A percentile compares a stretch with the other conserved stretches of the same genome.
These are phyloP conservation scores for Kodamaea plutei DNA, from an alignment of 1,139 yeast species.

Conservation along the genomic window DNA sequence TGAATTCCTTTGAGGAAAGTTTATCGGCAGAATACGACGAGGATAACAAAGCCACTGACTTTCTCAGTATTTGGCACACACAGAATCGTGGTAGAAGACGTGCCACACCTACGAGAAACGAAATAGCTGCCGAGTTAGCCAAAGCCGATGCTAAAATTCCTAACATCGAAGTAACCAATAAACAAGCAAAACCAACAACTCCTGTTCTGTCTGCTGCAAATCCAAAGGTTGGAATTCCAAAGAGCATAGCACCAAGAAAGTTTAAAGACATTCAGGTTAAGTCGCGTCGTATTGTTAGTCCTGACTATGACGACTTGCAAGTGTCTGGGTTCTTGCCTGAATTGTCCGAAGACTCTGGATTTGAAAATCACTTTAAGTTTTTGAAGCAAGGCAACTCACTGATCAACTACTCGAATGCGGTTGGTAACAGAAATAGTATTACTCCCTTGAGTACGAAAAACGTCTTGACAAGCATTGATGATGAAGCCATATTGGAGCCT, in stretches of 20 bases:
- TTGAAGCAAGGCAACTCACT: constrained; percentile 18
- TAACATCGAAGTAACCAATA: too few species aligned
- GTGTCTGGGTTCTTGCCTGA: constrained; percentile 44
- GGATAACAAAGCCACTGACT: constrained; percentile 26
- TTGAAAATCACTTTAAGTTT: constrained; percentile 35
- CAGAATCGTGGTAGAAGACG: constrained; percentile 25
- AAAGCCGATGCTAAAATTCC: neutral
- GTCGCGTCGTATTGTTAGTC: constrained; percentile 41
- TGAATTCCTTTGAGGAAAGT: constrained; percentile 38
- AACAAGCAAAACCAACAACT: neutral
- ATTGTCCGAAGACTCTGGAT: constrained; percentile 46
- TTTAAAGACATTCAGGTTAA: constrained; percentile 44
- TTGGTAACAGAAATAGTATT: constrained; percentile 21
- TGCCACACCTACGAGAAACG: constrained; percentile 1
- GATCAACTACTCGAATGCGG: constrained; percentile 17
- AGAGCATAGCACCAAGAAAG: constrained; percentile 25
- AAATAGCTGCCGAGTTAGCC: neutral
- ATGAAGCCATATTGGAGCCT: constrained; percentile 19
- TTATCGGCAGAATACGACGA: constrained; percentile 43
- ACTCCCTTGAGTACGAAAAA: constrained; percentile 30
- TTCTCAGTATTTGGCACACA: constrained; percentile 43
- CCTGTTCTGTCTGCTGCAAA: neutral
- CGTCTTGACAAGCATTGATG: constrained; percentile 25
- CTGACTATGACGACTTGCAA: constrained; percentile 35
- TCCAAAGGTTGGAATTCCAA: constrained; percentile 17